Evolutionary conservation across 257 asterid species (phyloP), one percentile per base, ranked within the genome.

Genomic region (Phtheirospermum japonicum): DNA sequence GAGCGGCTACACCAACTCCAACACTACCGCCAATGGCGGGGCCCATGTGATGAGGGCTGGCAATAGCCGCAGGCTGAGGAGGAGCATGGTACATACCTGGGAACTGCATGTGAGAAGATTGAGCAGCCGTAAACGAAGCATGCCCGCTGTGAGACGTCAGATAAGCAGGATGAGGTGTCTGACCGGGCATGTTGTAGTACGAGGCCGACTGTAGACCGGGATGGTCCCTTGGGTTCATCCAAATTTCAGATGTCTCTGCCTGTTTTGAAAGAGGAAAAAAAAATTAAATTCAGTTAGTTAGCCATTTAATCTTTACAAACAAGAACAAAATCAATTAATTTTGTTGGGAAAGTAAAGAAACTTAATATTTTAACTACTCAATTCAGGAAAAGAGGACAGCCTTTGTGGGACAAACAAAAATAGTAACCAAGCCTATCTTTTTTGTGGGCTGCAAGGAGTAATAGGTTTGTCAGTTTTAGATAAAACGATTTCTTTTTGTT

Each of bases 211-310:
- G 99, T 76, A 92, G 11, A 20, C 77, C 71, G 28, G 92, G 70
- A 73, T 71, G 60, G 51, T 92, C 99, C 76, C 97, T 77, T 28
- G 86, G 83, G 77, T 73, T 89, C 95, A 89, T 79, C 99, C 99
- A 92, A 23, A 93, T 79, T 66, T 89, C 99, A 16, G 99, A 83
- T 50, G 97, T 84, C 83, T 93, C 99, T 0, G 92, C 91, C 99
- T 92, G 83, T 26, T 42, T 1, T 6, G 42, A 1, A 36, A 36
- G 4, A 9, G 4, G 4, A 36, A 36, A 36, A 36, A 36, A 6
- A 36, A 36, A n/a, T n/a, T n/a, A 13, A 9, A 4, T 36, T 36
- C 42, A 36, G 42, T 40, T n/a, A 9, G 8, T 9, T 40, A 33
- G 9, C 39, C 39, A 33, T 33, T 33, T 2, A 33, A 33, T 33